Conservation (phyloP, 805 yeast species). For the Kodamaea kakaduensis region DNA sequence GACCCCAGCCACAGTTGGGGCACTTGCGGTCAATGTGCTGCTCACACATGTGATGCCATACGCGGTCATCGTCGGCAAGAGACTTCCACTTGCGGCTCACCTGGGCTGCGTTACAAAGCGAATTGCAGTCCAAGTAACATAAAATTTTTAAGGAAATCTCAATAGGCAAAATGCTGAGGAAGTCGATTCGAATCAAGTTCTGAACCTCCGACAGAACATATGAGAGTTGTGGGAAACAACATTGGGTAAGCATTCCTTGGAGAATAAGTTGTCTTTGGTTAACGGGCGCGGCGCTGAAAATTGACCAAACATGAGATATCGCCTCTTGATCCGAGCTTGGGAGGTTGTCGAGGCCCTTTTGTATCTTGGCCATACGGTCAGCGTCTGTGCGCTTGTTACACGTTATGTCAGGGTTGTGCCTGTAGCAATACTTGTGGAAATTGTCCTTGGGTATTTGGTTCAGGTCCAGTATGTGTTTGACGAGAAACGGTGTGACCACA, state of each 20-base stretch:
- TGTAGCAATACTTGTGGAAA: slow-evolving; percentile 73
- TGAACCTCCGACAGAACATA: slow-evolving; percentile 76
- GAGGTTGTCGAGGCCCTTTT: slow-evolving; percentile 51
- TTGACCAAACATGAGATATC: slow-evolving; percentile 78
- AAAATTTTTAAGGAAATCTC: slow-evolving; percentile 82
- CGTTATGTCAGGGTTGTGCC: slow-evolving; percentile 87
- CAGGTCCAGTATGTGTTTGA: slow-evolving; percentile 40
- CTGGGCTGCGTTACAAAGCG: slow-evolving; percentile 91
- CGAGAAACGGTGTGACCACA: slow-evolving; percentile 39
- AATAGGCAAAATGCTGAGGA: slow-evolving; percentile 76
- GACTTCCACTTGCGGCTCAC: slow-evolving; percentile 84
- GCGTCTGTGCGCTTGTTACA: slow-evolving; percentile 69
- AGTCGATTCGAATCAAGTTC: slow-evolving; percentile 80
- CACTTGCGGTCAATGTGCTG: slow-evolving; percentile 97
- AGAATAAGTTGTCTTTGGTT: slow-evolving; percentile 70
- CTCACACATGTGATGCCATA: slow-evolving; percentile 98
- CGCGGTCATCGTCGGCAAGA: slow-evolving; percentile 92
- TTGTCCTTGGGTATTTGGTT: slow-evolving; percentile 45
- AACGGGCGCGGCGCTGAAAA: slow-evolving; percentile 69
- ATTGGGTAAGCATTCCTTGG: slow-evolving; percentile 79
- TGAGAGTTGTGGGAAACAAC: slow-evolving; percentile 95
- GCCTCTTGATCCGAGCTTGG: slow-evolving; percentile 72
- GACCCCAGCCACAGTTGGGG: slow-evolving; percentile 98
- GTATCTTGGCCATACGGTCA: slow-evolving; percentile 59
- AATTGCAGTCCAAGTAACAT: slow-evolving; percentile 86